These are phyloP conservation scores for Daldinia bambusicola DNA, from an alignment of 495 filamentous ascomycete genomes.

Conservation along the genomic window DNA sequence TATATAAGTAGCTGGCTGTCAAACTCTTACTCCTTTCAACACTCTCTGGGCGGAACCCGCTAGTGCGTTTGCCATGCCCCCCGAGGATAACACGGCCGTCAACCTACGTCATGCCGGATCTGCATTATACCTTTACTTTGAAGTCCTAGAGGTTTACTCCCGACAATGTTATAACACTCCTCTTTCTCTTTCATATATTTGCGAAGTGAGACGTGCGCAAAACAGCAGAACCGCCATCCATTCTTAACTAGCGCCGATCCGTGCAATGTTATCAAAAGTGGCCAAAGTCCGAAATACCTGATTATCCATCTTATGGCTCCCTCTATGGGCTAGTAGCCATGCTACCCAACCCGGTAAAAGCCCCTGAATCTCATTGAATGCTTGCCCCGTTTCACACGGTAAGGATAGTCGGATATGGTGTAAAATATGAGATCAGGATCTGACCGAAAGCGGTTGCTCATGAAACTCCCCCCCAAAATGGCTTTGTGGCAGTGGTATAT, in stretches of 20 bases:
- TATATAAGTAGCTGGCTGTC: slow-evolving; percentile 32
- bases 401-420: slow-evolving; percentile 12
- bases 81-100: slow-evolving; percentile 17
- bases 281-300: slow-evolving; percentile 33
- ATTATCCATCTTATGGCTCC: slow-evolving; percentile 33
- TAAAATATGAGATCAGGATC: slow-evolving; percentile 12
- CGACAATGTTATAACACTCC: slow-evolving; percentile 32
- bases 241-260: slow-evolving; percentile 44
- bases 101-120: slow-evolving; percentile 30
- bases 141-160: slow-evolving; percentile 36
- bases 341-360: slow-evolving; percentile 21
- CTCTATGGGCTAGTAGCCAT: slow-evolving; percentile 16
- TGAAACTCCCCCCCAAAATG: slow-evolving; percentile 2
- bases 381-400: slow-evolving; percentile 10
- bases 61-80: slow-evolving; percentile 22
- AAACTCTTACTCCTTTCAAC: slow-evolving; percentile 26
- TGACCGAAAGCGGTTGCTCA: slow-evolving; percentile 1
- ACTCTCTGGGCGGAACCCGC: slow-evolving; percentile 33
- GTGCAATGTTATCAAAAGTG: slow-evolving; percentile 39
- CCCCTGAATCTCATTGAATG: slow-evolving; percentile 16
- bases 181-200: slow-evolving; percentile 43
- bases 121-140: slow-evolving; percentile 37
- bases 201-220: slow-evolving; percentile 39
- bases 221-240: slow-evolving; percentile 44
- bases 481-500: slow-evolving; percentile 15